A percentile compares a stretch with the other conserved stretches of the same genome.
These are phyloP conservation scores for Phytopythium helicoides DNA, from an alignment of 352 stramenopile genomes.

Conservation along the genomic window DNA sequence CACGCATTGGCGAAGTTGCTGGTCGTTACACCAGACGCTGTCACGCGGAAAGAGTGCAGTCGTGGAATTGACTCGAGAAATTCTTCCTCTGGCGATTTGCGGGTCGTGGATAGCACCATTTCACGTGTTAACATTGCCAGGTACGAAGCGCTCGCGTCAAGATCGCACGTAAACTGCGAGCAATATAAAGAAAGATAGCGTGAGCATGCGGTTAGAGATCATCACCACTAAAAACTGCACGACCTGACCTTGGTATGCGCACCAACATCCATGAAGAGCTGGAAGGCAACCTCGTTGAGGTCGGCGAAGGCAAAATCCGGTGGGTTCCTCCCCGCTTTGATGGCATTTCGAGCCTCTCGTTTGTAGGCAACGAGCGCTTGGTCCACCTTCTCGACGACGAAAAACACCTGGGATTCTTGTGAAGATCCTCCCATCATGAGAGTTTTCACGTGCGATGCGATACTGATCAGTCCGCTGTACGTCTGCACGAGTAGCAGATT, in stretches of 20 bases:
- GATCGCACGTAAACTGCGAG: slow-evolving; percentile 48
- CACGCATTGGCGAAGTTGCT: slow-evolving; percentile 59
- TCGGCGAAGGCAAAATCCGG: slow-evolving; percentile 43
- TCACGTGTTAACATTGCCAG: slow-evolving; percentile 57
- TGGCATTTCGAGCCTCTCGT: slow-evolving; percentile 40
- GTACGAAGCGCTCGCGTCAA: slow-evolving; percentile 49
- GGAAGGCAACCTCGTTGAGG: slow-evolving; percentile 58
- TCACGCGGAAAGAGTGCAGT: slow-evolving; percentile 61
- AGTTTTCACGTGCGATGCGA: too few relatives aligned
- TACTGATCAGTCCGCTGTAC: slow-evolving; percentile 33
- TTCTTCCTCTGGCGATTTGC: slow-evolving; percentile 42
- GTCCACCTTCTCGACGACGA: slow-evolving; percentile 67
- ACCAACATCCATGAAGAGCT: slow-evolving; percentile 60
- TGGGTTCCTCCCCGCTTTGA: background rate
- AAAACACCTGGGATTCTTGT: slow-evolving; percentile 38
- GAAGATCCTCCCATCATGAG: too few relatives aligned
- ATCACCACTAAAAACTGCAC: too few relatives aligned
- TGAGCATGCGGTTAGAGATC: too few relatives aligned
- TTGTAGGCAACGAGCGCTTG: slow-evolving; percentile 47
- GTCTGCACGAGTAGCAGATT: slow-evolving; percentile 29
- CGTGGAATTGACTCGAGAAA: slow-evolving; percentile 55
- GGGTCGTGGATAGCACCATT: slow-evolving; percentile 36
- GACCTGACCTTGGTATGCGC: slow-evolving; percentile 46
- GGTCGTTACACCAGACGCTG: slow-evolving; percentile 28
- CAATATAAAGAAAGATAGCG: background rate